Base-by-base conservation (phyloP, 192 early-diverging fungal genomes). In the Coemansia sp. region DNA sequence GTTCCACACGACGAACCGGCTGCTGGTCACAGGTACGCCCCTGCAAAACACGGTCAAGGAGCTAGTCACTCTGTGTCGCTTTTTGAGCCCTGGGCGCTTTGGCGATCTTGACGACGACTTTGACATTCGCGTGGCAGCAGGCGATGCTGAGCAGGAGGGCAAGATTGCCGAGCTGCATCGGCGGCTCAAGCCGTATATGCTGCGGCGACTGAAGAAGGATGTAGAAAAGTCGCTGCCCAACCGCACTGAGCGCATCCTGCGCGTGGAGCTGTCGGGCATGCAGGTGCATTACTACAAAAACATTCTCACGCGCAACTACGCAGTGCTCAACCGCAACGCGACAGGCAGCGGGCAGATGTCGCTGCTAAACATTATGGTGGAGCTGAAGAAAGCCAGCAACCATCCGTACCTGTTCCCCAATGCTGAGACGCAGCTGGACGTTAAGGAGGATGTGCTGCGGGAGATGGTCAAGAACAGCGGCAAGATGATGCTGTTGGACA, bases 1-100 rank as follows among this genome's bases (percentile, higher is more conserved):
- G 17, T 99, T 97, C 77, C 77, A 88, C 65, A 95, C 93, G 4
- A 84, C 85, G 14, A 98, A 97, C 66, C 89, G 98, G 2, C 82
- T 99, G 9, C 82, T 99, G 29, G 94, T 99, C 54, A 99, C 98
- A 0, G 98, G 98, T 19, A 99, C 98, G 21, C 98, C 98, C n/a
- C 85, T 99, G 56, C 95, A 98, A 69, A 99, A 99, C 82, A 93
- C 88, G 19, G 90, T 98, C 35, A 92, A 94, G 80, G 98, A 99
- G 71, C 82, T 99, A 17, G 83, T 93, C 10, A 87, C 94, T 0
- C 75, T 99, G 9, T 87, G 94, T 38, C 87, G 93, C 49, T 99
- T 99, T 82, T 76, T 99, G 66, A 97, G 90, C 86, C 96, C 98
- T 0, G 91, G 85, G 52, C 92, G 94, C 61, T 91, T 95, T 63